phyloP scores from a whole-genome alignment of 2,329 filamentous ascomycete genomes.

The Phialophora chinensis region DNA sequence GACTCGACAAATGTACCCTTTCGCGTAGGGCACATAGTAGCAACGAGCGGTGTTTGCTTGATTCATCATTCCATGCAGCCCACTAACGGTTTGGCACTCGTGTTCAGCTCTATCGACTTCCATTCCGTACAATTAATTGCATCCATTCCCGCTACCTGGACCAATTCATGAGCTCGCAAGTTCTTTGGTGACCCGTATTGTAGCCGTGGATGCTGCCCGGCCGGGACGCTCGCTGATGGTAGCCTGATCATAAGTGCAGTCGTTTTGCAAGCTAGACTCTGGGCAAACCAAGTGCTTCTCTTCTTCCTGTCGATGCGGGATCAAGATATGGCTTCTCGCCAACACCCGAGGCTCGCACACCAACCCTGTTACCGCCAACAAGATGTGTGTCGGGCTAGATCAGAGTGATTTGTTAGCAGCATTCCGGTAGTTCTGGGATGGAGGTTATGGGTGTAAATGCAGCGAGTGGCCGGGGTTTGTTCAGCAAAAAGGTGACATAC shows the following conservation, averaged over 20 bases:
- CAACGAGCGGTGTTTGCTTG: neutral
- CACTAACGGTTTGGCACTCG: neutral
- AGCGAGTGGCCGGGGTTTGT: neutral
- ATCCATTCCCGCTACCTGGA: neutral
- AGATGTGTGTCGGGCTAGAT: conserved; percentile 32
- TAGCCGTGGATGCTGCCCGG: too few relatives aligned
- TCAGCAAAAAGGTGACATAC: conserved; percentile 18
- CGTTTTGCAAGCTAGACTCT: neutral
- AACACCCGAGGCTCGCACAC: conserved; percentile 34
- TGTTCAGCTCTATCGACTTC: neutral
- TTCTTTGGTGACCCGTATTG: neutral
- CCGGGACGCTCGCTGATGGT: neutral
- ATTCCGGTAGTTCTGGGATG: neutral
- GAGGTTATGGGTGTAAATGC: neutral
- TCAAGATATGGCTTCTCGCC: conserved; percentile 36
- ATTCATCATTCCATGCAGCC: neutral
- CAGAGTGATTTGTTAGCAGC: conserved; percentile 4
- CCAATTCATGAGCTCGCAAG: neutral
- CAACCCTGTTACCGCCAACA: conserved; percentile 25
- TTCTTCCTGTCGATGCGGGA: conserved; percentile 36
- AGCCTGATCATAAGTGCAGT: neutral
- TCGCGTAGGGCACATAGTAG: too few relatives aligned
- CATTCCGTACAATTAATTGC: neutral
- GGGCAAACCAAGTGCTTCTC: conserved; percentile 39
- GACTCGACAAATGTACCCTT: too few relatives aligned